Evolutionary conservation across 2,329 filamentous ascomycete species (phyloP).

Genomic region (Pleurostoma richardsiae): DNA sequence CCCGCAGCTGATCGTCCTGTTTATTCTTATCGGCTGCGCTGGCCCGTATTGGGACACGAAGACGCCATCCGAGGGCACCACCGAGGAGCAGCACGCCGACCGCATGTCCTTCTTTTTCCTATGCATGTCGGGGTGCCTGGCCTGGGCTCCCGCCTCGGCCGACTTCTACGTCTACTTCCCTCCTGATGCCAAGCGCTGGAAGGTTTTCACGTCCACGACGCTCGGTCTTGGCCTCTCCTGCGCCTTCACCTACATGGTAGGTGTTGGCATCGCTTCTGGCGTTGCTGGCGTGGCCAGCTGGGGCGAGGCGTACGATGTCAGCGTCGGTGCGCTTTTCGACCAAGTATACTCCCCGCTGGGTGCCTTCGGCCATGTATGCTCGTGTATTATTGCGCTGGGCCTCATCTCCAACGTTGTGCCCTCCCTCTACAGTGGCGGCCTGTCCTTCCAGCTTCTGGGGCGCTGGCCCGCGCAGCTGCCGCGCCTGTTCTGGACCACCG

Average conservation of each 20-base stretch:
- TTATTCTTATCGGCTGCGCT: slow-evolving; percentile 57
- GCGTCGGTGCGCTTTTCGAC: slow-evolving; percentile 60
- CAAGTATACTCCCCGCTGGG: slow-evolving; percentile 55
- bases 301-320: slow-evolving; percentile 49
- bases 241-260: slow-evolving; percentile 55
- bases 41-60: slow-evolving; percentile 53
- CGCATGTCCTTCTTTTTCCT: slow-evolving; percentile 66
- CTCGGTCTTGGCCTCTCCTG: slow-evolving; percentile 52
- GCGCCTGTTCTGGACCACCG: slow-evolving; percentile 59
- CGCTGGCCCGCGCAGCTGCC: slow-evolving; percentile 53
- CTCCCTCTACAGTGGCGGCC: slow-evolving; percentile 58
- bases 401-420: slow-evolving; percentile 62
- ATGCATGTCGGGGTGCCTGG: slow-evolving; percentile 59
- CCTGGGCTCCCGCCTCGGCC: slow-evolving; percentile 57
- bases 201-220: slow-evolving; percentile 51
- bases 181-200: slow-evolving; percentile 15
- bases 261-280: slow-evolving; percentile 58
- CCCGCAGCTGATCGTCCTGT: slow-evolving; percentile 55
- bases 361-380: slow-evolving; percentile 62
- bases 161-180: slow-evolving; percentile 59
- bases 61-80: slow-evolving; percentile 43
- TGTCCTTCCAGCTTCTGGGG: slow-evolving; percentile 65
- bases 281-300: slow-evolving; percentile 47
- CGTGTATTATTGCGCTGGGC: slow-evolving; percentile 58
- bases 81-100: slow-evolving; percentile 47